Evolutionary conservation across 2,329 filamentous ascomycete species (phyloP).

Genomic region (Alternaria triticimaculans): DNA sequence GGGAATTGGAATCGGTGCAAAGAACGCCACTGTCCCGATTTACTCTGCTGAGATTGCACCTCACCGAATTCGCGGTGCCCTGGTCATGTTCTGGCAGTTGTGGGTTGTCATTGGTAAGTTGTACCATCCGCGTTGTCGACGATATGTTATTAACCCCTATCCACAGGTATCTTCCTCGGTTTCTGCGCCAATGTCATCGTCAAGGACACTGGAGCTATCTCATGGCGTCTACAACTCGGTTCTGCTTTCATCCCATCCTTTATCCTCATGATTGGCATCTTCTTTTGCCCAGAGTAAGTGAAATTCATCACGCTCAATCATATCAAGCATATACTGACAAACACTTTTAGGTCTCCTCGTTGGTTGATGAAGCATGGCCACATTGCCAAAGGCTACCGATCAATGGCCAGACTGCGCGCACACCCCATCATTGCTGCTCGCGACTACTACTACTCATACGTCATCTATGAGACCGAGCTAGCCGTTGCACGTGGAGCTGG

Average conservation of each 20-base stretch:
- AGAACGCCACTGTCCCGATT: conserved; percentile 45
- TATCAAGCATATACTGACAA: not conserved
- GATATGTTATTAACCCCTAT: conserved; percentile 9
- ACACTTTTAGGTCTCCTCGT: conserved; percentile 38
- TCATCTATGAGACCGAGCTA: conserved; percentile 46
- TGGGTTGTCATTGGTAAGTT: conserved; percentile 44
- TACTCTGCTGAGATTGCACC: conserved; percentile 47
- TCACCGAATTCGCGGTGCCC: conserved; percentile 42
- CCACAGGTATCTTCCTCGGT: conserved; percentile 52
- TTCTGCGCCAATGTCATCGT: conserved; percentile 59
- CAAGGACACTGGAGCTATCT: conserved; percentile 45
- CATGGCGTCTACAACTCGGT: conserved; percentile 47
- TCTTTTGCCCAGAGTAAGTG: conserved; percentile 45
- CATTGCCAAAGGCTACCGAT: conserved; percentile 53
- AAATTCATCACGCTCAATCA: too few relatives aligned
- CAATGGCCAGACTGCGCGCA: conserved; percentile 54
- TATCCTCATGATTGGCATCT: conserved; percentile 43
- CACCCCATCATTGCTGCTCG: conserved; percentile 44
- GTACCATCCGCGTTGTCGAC: conserved; percentile 7
- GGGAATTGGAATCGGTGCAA: conserved; percentile 45
- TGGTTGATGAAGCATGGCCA: conserved; percentile 50
- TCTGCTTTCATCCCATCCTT: conserved; percentile 51
- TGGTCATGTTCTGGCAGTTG: conserved; percentile 52
- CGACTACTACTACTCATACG: conserved; percentile 48
- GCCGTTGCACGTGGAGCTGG: conserved; percentile 42